These are phyloP conservation scores for Neurospora sp. DNA, from an alignment of 495 filamentous ascomycete species.

Conservation along the genomic window DNA sequence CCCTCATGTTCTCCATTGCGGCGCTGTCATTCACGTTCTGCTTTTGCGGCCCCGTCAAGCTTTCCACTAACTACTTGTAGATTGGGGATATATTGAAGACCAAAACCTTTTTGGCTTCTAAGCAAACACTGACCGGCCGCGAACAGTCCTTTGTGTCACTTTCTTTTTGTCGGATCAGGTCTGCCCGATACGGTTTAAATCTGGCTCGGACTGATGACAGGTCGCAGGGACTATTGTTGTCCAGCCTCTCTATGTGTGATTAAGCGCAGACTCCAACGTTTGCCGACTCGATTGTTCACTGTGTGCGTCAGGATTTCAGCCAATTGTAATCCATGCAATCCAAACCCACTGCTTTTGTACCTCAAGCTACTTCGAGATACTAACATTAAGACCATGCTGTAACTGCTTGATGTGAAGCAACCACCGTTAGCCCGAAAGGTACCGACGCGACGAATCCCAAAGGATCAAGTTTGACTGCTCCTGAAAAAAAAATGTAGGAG, in stretches of 20 bases:
- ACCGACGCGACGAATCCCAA: not conserved
- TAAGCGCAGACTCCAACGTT: not conserved
- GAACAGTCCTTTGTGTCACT: not conserved
- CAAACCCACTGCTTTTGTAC: not conserved
- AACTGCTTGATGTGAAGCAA: not conserved
- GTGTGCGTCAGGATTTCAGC: not conserved
- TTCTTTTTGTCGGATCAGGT: not conserved
- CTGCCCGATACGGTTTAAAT: not conserved
- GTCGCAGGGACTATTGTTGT: not conserved
- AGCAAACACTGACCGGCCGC: not conserved
- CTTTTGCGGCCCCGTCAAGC: not conserved
- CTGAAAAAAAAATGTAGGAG: not conserved
- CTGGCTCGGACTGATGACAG: not conserved
- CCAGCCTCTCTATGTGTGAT: not conserved
- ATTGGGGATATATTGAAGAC: not conserved
- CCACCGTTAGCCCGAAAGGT: not conserved
- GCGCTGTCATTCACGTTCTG: not conserved
- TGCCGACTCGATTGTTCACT: not conserved
- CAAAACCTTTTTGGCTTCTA: not conserved
- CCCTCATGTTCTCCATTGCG: not conserved
- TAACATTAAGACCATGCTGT: not conserved
- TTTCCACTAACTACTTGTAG: not conserved
- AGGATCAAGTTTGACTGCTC: not conserved
- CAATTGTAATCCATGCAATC: not conserved
- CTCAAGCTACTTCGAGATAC: not conserved